Evolutionary conservation across 257 asterid species (phyloP).

Genomic region (Solanum lycopersicoides): DNA sequence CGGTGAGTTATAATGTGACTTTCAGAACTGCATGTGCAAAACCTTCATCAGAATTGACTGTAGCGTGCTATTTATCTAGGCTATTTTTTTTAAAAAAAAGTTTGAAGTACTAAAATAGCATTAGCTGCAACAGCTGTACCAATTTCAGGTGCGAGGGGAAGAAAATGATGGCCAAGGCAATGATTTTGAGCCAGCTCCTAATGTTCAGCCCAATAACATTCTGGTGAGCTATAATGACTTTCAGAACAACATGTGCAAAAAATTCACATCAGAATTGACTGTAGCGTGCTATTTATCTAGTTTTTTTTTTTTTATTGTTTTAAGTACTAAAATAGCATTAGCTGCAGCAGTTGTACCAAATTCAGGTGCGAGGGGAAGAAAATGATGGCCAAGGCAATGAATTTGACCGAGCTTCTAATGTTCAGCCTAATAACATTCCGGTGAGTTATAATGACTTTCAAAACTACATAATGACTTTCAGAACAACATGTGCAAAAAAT

Average conservation of each 20-base stretch:
- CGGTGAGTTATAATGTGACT: conserved; percentile 6
- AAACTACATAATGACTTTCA: no score
- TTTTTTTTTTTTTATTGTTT: no score
- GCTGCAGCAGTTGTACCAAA: no score
- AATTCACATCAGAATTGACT: neutral
- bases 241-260: neutral
- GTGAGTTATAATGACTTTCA: no score
- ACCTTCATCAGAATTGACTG: no score
- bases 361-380: no score
- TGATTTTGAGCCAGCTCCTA: neutral
- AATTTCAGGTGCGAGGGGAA: neutral
- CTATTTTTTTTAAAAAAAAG: neutral
- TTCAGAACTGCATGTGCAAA: neutral
- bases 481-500: no score
- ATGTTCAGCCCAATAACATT: neutral
- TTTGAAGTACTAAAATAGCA: neutral
- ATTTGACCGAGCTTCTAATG: no score
- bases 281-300: neutral
- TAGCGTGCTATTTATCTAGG: neutral
- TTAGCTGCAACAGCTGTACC: neutral
- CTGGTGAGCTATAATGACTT: conserved; percentile 2
- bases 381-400: no score
- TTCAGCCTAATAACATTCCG: no score
- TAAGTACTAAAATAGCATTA: no score
- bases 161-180: neutral